Percentiles rank a stretch among this genome's conserved stretches.
Conservation (phyloP, 2,329 filamentous ascomycete species). For the Xylariaceae sp. region DNA sequence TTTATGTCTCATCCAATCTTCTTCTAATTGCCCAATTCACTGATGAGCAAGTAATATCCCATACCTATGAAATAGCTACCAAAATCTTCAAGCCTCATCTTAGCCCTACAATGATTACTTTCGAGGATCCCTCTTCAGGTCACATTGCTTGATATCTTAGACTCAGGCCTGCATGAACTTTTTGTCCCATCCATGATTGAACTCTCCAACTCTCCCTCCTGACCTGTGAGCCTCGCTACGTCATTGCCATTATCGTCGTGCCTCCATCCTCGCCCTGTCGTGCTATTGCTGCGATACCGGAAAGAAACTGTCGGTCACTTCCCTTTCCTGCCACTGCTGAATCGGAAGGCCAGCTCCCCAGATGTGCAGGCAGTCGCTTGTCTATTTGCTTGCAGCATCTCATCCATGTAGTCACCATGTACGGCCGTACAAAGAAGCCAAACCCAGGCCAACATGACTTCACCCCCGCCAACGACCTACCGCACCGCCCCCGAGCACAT, state of each 20-base stretch:
- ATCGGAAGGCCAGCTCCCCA: neutral
- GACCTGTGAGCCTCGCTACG: neutral
- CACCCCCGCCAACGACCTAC: conserved; percentile 16
- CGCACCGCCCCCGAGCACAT: conserved; percentile 23
- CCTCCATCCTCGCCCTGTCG: neutral
- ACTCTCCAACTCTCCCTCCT: too few species aligned
- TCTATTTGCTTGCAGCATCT: conserved; percentile 11
- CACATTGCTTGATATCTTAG: neutral
- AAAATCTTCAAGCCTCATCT: too few species aligned
- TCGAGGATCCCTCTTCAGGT: neutral
- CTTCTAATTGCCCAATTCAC: too few species aligned
- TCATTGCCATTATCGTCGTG: neutral
- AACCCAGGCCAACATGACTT: conserved; percentile 28
- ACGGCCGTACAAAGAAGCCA: conserved; percentile 24
- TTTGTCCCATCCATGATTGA: too few species aligned
- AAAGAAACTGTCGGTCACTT: conserved; percentile 1
- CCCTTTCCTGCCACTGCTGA: neutral
- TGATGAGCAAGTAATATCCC: too few species aligned
- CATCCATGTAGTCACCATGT: conserved; percentile 20
- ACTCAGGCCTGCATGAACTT: too few species aligned
- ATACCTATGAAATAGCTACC: too few species aligned
- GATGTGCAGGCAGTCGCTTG: conserved; percentile 14
- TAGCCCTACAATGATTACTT: neutral
- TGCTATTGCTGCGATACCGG: too few species aligned
- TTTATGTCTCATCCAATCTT: too few species aligned